Evolutionary conservation across 2,329 filamentous ascomycete species (phyloP).

Genomic region (Paradendryphiella salina): DNA sequence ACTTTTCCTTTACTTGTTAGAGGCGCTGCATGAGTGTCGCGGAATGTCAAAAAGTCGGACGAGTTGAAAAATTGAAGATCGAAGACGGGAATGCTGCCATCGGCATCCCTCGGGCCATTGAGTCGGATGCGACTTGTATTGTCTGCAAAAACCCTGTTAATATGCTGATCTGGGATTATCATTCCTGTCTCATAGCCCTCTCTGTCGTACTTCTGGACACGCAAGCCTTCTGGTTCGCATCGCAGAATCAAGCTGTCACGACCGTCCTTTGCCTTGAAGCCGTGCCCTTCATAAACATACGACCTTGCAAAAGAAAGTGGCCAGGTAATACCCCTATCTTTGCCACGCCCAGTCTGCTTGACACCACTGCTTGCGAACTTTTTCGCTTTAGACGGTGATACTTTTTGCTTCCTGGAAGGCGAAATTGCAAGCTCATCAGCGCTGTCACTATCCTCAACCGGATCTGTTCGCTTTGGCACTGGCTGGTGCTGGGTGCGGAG

Average conservation of each 20-base stretch:
- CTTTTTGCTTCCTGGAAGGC: background rate
- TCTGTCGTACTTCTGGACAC: constrained; percentile 2
- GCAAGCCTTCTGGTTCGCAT: background rate
- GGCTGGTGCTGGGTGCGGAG: constrained; percentile 22
- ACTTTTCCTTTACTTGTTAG: background rate
- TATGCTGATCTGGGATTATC: constrained; percentile 11
- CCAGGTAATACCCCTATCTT: constrained; percentile 10
- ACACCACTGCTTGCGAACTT: constrained; percentile 1
- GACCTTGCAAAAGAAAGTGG: constrained; percentile 25
- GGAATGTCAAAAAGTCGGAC: constrained; percentile 15
- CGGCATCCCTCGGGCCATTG: constrained; percentile 9
- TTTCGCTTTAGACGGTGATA: constrained; percentile 5
- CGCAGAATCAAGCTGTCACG: constrained; percentile 4
- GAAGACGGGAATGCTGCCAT: constrained; percentile 15
- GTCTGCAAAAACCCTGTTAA: constrained; percentile 24
- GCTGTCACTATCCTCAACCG: constrained; percentile 8
- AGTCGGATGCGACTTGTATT: constrained; percentile 25
- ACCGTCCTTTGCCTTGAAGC: background rate
- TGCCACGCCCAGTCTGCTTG: background rate
- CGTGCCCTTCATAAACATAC: constrained; percentile 7
- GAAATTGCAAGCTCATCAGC: constrained; percentile 27
- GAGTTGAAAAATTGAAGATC: constrained; percentile 30
- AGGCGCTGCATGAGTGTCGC: constrained; percentile 1
- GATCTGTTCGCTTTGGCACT: background rate
- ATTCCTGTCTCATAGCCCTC: constrained; percentile 3